Evolutionary conservation across 129 eudicot genomes (phyloP), one percentile per base, ranked within the genome.

Genomic region (Erigeron canadensis): DNA sequence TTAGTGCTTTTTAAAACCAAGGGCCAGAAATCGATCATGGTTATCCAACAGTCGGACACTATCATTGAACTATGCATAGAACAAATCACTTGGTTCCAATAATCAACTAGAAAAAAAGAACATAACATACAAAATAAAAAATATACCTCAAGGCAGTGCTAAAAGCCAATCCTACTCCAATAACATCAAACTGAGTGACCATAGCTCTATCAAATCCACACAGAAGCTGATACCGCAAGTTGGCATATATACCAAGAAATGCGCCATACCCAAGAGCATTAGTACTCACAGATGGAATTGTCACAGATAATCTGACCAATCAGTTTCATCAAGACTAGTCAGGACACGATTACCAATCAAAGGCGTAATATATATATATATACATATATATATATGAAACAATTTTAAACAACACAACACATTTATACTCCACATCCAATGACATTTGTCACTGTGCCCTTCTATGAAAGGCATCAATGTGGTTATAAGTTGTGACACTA

Each of bases 241-340:
- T 94, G 48, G 99, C 94, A 58, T 94, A 90, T 15, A 94, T 68
- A n/a, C 97, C 97, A 28, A 94, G 96, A 84, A 94, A 94, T 28
- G 99, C 99, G 17, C 99, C 99, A 71, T 89, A 89, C 69, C 99
- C 97, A 51, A 94, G 94, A 4, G 97, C 94, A 81, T 87, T 90
- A 10, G 84, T 79, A 80, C 91, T 90, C 77, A 86, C 94, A 69
- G 94, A 42, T 44, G 99, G 97, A 69, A 78, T 80, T 22, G 96
- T 86, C 73, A 90, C 91, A 6, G 99, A 94, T 69, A 90, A 70
- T 82, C 99, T 90, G 81, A 37, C 45, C 38, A 71, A 73, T 7
- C 37, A 74, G 60, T 39, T 56, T 9, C 45, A 17, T 13, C 65
- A 72, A 18, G 47, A 40, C n/a, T 38, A 43, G 37, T 51, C 51